These are phyloP conservation scores for Colletotrichum nymphaeae DNA, from an alignment of 2,329 filamentous ascomycete species.

Conservation along the genomic window DNA sequence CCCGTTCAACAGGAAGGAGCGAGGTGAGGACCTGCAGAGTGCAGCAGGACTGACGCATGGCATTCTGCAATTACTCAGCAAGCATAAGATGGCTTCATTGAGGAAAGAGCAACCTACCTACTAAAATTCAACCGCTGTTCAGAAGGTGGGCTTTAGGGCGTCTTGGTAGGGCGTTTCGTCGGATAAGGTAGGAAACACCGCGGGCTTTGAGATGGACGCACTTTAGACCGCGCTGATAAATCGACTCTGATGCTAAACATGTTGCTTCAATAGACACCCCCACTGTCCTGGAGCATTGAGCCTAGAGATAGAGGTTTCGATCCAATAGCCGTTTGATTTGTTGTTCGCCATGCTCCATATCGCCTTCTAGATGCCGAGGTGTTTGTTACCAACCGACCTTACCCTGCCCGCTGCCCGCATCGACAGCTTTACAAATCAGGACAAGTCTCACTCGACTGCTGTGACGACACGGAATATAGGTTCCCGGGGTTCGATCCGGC, in stretches of 20 bases:
- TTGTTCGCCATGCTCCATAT: not conserved
- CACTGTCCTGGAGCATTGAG: not conserved
- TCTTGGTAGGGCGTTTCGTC: not conserved
- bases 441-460: not conserved
- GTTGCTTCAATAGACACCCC: not conserved
- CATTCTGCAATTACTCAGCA: conserved; percentile 26
- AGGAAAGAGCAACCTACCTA: not conserved
- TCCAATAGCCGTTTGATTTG: too few relatives aligned
- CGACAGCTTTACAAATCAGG: not conserved
- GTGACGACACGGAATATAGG: not conserved
- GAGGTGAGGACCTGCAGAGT: not conserved
- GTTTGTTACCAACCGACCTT: not conserved
- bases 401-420: not conserved
- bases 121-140: not conserved
- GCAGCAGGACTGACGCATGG: not conserved
- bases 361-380: not conserved
- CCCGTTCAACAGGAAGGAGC: not conserved
- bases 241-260: not conserved
- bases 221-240: conserved; percentile 8
- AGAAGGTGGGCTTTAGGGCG: not conserved
- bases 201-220: not conserved
- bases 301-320: not conserved
- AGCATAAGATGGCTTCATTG: not conserved
- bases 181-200: not conserved
- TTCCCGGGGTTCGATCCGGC: not conserved